Evolutionary conservation across 345 rosid species (phyloP), one percentile per base, ranked within the genome.

Genomic region (Nephelium lappaceum): DNA sequence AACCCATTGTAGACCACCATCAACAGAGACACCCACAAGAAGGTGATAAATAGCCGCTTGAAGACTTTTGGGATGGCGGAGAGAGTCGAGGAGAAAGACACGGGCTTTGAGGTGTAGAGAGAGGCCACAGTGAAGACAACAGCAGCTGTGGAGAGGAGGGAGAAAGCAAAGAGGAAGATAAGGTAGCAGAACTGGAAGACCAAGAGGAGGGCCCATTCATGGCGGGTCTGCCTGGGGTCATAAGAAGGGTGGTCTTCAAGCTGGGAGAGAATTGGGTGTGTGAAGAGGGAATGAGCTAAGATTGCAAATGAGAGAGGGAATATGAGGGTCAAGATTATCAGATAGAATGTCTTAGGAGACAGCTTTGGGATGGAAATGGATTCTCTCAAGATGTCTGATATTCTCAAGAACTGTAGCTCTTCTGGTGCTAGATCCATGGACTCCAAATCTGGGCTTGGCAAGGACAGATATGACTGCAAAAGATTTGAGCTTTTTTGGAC

Each of bases 111-210:
- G 10, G 98, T 85, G 88, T 92, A 95, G 47, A 95, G 91, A 51
- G 99, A 95, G 55, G 98, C 99, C 15, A 93, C 97, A 12, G 98
- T 91, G 90, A 96, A 94, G 79, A 96, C 99, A 0, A 94, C 94
- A 5, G 99, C 98, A 61, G 99, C 99, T 0, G 99, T 96, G 16
- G 99, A 92, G 81, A 96, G 93, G 45, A 96, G 97, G 69, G 99
- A 96, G 90, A 96, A 94, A 64, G 91, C 93, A 53, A 96, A 96
- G 84, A 96, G 97, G 87, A 96, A 96, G 81, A 96, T 89, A 0
- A 93, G 76, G 88, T 96, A 94, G 71, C 87, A 69, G 90, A 94
- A 96, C 72, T 93, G 97, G 81, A 88, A 88, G 84, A 85, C 60
- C 21, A 94, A 42, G 81, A 96, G 91, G 23, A 91, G 77, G 60